Base-by-base conservation (phyloP, 805 yeast genomes). In the Metschnikowia lunata region DNA sequence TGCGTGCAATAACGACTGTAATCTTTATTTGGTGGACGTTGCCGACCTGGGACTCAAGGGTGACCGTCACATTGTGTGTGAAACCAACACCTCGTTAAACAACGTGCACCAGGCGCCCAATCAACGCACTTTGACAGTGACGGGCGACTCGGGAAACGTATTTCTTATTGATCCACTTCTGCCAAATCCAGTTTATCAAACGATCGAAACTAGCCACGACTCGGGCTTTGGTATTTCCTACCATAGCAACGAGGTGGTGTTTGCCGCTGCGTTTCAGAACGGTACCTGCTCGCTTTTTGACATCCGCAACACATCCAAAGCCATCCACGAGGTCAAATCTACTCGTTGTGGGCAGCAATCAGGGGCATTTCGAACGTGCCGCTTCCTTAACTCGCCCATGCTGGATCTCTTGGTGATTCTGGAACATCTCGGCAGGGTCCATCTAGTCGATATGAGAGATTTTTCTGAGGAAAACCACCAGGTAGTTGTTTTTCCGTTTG, bases 381-480 rank as follows among this genome's bases (percentile, higher is more conserved):
- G 71, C 52, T 66, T 75, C 36, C 69, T 75, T 30, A 47, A 69
- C 62, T 71, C 85, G 23, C 83, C 87, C 4, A 69, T 84, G 12
- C 90, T 84, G 54, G 96, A 90, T 62, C 63, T 88, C 47, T 66
- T 90, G 45, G 78, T 85, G 42, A 72, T 90, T 2, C 76, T 85
- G 42, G 97, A 90, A 60, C 96, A 90, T 55, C 84, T 81, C 42
- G 95, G 95, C 0, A 73, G 96, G 42, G 85, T 90, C 4, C 98
- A 90, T 64, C 70, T 89, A 45, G 70, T 90, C 26, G 97, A 90
- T 60, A 74, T 88, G 26, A 76, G 96, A 49, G 79, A 85, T 56
- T 77, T 80, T 51, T 39, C 46, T 26, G 36, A 40, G 14, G 50
- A 49, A 26, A 54, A 58, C 34, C 58, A 51, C 23, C 91, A 85